Base-by-base conservation (phyloP, 805 yeast species). In the Torulaspora quercuum region DNA sequence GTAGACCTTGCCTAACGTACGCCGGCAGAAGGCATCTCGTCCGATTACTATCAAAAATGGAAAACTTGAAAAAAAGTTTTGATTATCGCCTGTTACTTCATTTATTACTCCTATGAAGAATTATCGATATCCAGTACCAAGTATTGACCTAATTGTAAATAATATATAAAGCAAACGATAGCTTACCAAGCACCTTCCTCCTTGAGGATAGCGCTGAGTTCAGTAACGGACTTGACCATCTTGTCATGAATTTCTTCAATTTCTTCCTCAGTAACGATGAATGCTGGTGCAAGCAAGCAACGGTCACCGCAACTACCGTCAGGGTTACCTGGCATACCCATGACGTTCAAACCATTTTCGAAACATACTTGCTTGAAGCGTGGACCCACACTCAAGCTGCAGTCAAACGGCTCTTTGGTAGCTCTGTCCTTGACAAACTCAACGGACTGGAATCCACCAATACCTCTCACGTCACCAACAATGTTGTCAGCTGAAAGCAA, bases 401-500 rank as follows among this genome's bases (percentile, higher is more conserved):
- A 50, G 25, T 59, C 66, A 42, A 74, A 73, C 7, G 69, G 59
- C 53, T 72, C 73, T 48, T 75, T 76, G 16, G 80, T 70, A 11
- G 49, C 58, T 45, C 67, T 71, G 52, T 77, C 68, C 46, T 73
- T 67, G 41, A 76, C 81, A 37, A 75, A 63, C 53, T 78, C 82
- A 33, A 78, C 52, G 3, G 76, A 66, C 69, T 78, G 65, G 60
- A 78, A 78, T 27, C 75, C 72, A 40, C 82, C 83, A 42, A 74
- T 61, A 37, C 84, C 84, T 57, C 84, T 69, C 27, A 78, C 70
- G 47, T 78, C 78, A 41, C 81, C 83, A 15, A 66, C 76, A 37
- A 69, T 64, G 37, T 59, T 59, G 30, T 61, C 63, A 27, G 59
- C 30, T 5, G 49, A 32, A 5, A 53, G 33, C 11, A 70, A 47